phyloP scores from a whole-genome alignment of 768 basidiomycete genomes.

The Trametes cubensis region DNA sequence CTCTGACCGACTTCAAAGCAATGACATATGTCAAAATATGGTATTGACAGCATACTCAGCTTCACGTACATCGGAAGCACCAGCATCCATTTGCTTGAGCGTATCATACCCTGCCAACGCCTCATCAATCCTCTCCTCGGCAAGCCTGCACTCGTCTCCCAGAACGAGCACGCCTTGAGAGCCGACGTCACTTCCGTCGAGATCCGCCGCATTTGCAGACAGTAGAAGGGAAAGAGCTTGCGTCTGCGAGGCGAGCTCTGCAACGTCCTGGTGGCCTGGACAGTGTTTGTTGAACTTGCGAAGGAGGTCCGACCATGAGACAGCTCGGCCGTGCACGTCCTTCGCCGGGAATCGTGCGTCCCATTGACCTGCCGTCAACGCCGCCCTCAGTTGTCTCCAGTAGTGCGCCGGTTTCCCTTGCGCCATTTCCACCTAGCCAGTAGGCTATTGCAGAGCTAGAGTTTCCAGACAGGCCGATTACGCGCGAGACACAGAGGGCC shows the following conservation, averaged over 20 bases:
- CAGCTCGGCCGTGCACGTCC: constrained; percentile 48
- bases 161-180: constrained; percentile 45
- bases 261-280: constrained; percentile 56
- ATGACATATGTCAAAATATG: constrained; percentile 7
- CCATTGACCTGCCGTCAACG: constrained; percentile 79
- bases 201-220: constrained; percentile 44
- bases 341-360: constrained; percentile 61
- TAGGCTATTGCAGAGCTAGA: not conserved
- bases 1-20: constrained; percentile 58
- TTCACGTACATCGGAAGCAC: constrained; percentile 60
- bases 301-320: constrained; percentile 79
- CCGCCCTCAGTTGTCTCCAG: constrained; percentile 71
- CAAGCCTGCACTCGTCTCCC: constrained; percentile 60
- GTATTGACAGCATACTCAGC: constrained; percentile 9
- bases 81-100: constrained; percentile 51
- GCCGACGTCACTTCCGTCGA: constrained; percentile 46
- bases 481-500: not conserved
- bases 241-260: constrained; percentile 69
- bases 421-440: constrained; percentile 35
- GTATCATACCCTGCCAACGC: constrained; percentile 54
- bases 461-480: not conserved
- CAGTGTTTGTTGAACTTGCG: constrained; percentile 90
- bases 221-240: constrained; percentile 61
- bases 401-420: constrained; percentile 73
- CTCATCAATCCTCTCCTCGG: constrained; percentile 60